These are phyloP conservation scores for Puccinia horiana DNA, from an alignment of 1,284 basidiomycete genomes.

Conservation along the genomic window DNA sequence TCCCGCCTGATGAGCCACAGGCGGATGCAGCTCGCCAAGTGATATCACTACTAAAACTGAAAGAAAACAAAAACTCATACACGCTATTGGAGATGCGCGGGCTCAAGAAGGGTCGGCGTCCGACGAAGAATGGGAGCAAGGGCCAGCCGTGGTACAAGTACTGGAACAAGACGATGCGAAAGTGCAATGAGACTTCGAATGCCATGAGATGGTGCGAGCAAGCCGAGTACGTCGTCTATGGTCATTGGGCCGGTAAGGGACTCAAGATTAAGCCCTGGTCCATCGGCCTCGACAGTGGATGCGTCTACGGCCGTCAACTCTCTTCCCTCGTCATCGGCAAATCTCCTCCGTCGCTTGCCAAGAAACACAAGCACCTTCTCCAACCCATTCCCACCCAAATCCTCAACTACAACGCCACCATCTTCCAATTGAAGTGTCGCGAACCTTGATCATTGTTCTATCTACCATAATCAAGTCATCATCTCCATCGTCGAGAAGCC, in stretches of 20 bases:
- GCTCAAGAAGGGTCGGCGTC: constrained; percentile 6
- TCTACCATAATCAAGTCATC: not conserved
- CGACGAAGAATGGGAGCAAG: constrained; percentile 7
- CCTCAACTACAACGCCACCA: constrained; percentile 9
- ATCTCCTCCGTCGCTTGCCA: not conserved
- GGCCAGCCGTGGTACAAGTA: constrained; percentile 44
- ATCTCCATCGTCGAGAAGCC: too few relatives aligned
- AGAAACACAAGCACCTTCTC: constrained; percentile 4
- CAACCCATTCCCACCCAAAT: constrained; percentile 7
- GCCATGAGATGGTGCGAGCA: not conserved
- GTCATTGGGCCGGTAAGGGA: constrained; percentile 49
- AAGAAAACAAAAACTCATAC: constrained; percentile 35
- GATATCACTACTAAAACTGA: constrained; percentile 1
- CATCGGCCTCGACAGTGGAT: constrained; percentile 36
- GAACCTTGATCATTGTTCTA: not conserved
- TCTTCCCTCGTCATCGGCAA: constrained; percentile 37
- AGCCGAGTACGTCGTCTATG: constrained; percentile 29
- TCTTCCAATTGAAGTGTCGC: constrained; percentile 11
- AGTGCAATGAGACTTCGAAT: not conserved
- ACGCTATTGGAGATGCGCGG: constrained; percentile 43
- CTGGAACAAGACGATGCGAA: constrained; percentile 42
- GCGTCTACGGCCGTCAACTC: constrained; percentile 33
- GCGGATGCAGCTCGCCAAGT: not conserved
- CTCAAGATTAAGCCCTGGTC: constrained; percentile 40
- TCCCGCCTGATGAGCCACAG: not conserved